These are phyloP conservation scores for Zasmidium citrigriseum DNA, from an alignment of 2,329 filamentous ascomycete genomes.

Conservation along the genomic window DNA sequence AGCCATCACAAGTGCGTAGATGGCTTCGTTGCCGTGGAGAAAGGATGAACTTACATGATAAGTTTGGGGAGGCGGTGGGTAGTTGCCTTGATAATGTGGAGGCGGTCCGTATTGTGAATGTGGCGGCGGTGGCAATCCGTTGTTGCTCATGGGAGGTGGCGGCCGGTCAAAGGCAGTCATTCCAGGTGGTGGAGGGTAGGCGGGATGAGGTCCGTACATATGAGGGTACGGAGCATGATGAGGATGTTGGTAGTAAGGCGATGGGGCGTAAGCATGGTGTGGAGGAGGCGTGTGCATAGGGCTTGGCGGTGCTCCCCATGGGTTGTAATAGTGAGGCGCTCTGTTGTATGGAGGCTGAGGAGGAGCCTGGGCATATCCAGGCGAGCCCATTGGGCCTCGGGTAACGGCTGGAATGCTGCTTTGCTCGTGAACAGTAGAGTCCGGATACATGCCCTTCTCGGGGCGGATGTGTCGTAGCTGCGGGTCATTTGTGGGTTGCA, in stretches of 20 bases:
- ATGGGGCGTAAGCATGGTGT: constrained; percentile 30
- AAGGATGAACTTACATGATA: constrained; percentile 15
- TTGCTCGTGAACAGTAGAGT: constrained; percentile 86
- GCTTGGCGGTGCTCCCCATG: constrained; percentile 46
- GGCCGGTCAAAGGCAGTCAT: constrained; percentile 41
- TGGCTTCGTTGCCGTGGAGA: too few species aligned
- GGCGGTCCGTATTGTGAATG: constrained; percentile 35
- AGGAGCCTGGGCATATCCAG: constrained; percentile 56
- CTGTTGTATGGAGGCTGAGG: constrained; percentile 45
- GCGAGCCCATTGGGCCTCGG: constrained; percentile 66
- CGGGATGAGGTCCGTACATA: constrained; percentile 36
- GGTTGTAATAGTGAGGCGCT: constrained; percentile 37
- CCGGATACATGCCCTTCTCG: constrained; percentile 93
- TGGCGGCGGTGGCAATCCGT: constrained; percentile 39
- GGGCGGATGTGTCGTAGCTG: constrained; percentile 79
- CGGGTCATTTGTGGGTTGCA: constrained; percentile 80
- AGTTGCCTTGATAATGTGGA: constrained; percentile 21
- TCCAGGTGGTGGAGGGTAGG: constrained; percentile 24
- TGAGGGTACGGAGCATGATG: constrained; percentile 27
- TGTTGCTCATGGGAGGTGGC: constrained; percentile 40
- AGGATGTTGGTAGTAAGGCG: constrained; percentile 36
- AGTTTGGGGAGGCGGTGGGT: constrained; percentile 26
- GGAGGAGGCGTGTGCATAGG: constrained; percentile 43
- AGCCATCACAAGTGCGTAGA: too few species aligned
- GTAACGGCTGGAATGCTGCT: constrained; percentile 80